Conservation (phyloP, 2,329 filamentous ascomycete species). For the Lasiodiplodia sp. region DNA sequence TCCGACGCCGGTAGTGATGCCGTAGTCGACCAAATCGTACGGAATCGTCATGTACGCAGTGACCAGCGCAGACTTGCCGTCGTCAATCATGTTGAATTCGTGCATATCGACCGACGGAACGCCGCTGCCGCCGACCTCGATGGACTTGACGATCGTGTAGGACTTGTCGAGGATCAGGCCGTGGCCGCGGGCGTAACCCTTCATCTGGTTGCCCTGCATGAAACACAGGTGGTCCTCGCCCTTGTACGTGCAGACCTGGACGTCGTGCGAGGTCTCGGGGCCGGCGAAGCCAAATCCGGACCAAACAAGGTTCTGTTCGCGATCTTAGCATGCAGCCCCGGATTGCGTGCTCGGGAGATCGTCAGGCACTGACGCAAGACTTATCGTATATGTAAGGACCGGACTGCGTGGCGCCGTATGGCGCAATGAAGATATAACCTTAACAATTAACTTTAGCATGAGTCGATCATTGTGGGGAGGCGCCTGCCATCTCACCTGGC, state of each 20-base stretch:
- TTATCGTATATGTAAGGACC: slow-evolving; percentile 62
- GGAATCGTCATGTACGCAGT: slow-evolving; percentile 48
- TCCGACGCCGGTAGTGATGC: slow-evolving; percentile 53
- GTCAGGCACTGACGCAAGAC: slow-evolving; percentile 47
- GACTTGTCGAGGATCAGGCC: slow-evolving; percentile 60
- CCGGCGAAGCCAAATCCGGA: slow-evolving; percentile 58
- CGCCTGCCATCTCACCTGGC: slow-evolving; percentile 21
- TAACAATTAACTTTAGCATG: slow-evolving; percentile 13
- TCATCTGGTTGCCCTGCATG: slow-evolving; percentile 60
- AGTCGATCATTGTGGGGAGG: slow-evolving; percentile 10
- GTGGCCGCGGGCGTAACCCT: slow-evolving; percentile 60
- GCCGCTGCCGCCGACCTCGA: slow-evolving; percentile 45
- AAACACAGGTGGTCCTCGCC: slow-evolving; percentile 59
- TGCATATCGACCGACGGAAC: slow-evolving; percentile 59
- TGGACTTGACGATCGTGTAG: slow-evolving; percentile 57
- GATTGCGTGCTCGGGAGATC: slow-evolving; percentile 10
- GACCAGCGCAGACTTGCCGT: slow-evolving; percentile 49
- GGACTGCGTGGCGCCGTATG: slow-evolving; percentile 57
- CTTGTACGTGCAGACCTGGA: slow-evolving; percentile 58
- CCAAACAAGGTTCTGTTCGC: slow-evolving; percentile 55
- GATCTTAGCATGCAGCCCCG: background rate
- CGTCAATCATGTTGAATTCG: slow-evolving; percentile 57
- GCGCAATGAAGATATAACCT: slow-evolving; percentile 60
- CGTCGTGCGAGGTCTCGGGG: slow-evolving; percentile 56
- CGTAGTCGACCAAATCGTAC: slow-evolving; percentile 55